Conservation (phyloP, 345 rosid species). For the Eucalyptus virginea region DNA sequence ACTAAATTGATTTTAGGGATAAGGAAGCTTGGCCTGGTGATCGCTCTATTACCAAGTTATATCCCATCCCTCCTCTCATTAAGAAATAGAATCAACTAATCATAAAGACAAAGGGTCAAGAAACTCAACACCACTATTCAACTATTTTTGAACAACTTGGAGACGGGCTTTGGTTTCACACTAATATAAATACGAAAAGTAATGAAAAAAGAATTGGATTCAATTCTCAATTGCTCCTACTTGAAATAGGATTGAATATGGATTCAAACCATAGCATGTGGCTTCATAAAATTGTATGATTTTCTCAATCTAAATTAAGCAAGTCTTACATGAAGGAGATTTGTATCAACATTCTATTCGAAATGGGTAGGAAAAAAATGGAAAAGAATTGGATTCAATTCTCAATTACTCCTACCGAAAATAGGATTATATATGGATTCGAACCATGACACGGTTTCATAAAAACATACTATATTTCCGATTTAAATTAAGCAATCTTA, state of each 20-base stretch:
- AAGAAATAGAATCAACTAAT: neutral
- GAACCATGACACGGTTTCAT: neutral
- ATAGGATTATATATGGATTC: neutral
- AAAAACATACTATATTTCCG: neutral
- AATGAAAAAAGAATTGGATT: neutral
- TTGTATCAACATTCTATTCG: accelerated
- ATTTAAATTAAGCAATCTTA: too few species aligned
- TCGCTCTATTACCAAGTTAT: neutral
- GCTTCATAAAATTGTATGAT: neutral
- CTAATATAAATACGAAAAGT: neutral
- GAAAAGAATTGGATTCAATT: neutral
- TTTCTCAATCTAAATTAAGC: neutral
- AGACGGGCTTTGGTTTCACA: neutral
- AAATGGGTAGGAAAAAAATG: neutral
- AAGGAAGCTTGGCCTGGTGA: neutral
- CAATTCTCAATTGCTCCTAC: neutral
- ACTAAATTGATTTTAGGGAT: neutral
- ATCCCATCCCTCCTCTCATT: neutral
- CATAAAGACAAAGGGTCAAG: neutral
- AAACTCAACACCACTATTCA: neutral
- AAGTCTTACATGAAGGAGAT: neutral
- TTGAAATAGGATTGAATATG: neutral
- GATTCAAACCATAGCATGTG: neutral
- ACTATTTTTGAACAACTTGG: neutral
- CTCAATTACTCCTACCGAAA: neutral